Percentiles rank a stretch among this genome's conserved stretches.
Evolutionary conservation across 1,139 yeast species (phyloP).

Genomic region (Keqinozyma sinolaborantium): DNA sequence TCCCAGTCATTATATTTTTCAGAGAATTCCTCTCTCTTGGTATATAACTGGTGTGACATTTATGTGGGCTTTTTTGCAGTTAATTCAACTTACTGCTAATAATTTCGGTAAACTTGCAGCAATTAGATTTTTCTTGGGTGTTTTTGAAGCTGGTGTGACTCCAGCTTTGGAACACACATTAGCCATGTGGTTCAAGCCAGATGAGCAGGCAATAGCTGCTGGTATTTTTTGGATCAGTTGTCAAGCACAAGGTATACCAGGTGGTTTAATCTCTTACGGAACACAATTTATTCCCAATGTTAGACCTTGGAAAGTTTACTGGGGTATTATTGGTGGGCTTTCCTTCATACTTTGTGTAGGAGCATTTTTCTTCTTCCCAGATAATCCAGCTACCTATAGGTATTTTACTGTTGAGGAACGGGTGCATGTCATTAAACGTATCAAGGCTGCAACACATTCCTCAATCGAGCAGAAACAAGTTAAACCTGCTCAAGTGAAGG

Average conservation of each 20-base stretch:
- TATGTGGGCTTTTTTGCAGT: conserved; percentile 11
- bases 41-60: conserved; percentile 10
- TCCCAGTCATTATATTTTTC: conserved; percentile 4
- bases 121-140: conserved; percentile 23
- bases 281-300: conserved; percentile 20
- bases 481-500: conserved; percentile 38
- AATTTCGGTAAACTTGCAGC: conserved; percentile 21
- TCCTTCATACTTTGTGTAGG: conserved; percentile 29
- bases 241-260: conserved; percentile 39
- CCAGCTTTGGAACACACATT: conserved; percentile 32
- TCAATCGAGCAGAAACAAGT: conserved; percentile 44
- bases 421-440: conserved; percentile 31
- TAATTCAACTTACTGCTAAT: conserved; percentile 15
- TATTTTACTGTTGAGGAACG: conserved; percentile 18
- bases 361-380: conserved; percentile 28
- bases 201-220: conserved; percentile 37
- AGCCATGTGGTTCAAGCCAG: conserved; percentile 40
- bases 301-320: conserved; percentile 25
- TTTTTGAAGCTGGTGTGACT: conserved; percentile 22
- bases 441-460: conserved; percentile 32
- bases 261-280: conserved; percentile 46
- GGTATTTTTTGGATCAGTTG: conserved; percentile 46
- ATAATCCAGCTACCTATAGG: conserved; percentile 23
- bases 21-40: conserved; percentile 7
- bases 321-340: conserved; percentile 42